Evolutionary conservation across 768 basidiomycete species (phyloP).

Genomic region (Termitomyces sp.): DNA sequence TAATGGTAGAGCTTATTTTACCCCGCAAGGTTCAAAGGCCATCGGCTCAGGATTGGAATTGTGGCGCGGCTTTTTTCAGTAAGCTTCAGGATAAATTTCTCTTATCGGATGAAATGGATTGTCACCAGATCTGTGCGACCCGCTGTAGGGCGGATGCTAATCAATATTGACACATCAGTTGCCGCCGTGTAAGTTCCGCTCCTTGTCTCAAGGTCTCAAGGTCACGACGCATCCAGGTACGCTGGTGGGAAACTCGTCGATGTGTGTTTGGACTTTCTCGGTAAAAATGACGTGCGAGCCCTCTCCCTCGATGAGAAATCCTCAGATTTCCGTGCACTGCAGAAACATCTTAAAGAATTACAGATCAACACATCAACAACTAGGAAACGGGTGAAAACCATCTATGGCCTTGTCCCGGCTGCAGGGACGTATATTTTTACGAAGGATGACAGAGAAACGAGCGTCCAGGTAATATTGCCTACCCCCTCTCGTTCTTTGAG

Average conservation of each 20-base stretch:
- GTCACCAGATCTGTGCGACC: conserved; percentile 40
- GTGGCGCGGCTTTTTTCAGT: conserved; percentile 54
- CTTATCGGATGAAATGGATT: neutral
- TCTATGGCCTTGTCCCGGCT: conserved; percentile 32
- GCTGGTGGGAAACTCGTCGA: conserved; percentile 28
- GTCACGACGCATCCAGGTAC: conserved; percentile 23
- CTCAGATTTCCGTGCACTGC: conserved; percentile 30
- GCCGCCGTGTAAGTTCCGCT: conserved; percentile 39
- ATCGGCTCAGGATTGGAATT: conserved; percentile 36
- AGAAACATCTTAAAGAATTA: conserved; percentile 37
- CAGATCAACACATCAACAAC: conserved; percentile 30
- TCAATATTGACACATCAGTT: conserved; percentile 48
- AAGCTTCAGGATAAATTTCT: conserved; percentile 9
- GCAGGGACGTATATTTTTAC: conserved; percentile 41
- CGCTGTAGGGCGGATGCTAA: conserved; percentile 33
- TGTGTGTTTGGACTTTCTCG: conserved; percentile 30
- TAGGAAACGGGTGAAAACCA: conserved; percentile 28
- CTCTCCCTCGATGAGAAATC: conserved; percentile 25
- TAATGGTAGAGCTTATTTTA: conserved; percentile 47
- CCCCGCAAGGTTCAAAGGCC: conserved; percentile 22
- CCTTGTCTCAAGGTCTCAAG: neutral
- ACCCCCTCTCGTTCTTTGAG: neutral
- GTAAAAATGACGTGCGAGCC: conserved; percentile 23
- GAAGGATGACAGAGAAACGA: conserved; percentile 34
- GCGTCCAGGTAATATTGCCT: conserved; percentile 35